Percentiles rank a stretch among this genome's conserved stretches.
These are phyloP conservation scores for Boletus subcaerulescens DNA, from an alignment of 768 basidiomycete genomes.

Conservation along the genomic window DNA sequence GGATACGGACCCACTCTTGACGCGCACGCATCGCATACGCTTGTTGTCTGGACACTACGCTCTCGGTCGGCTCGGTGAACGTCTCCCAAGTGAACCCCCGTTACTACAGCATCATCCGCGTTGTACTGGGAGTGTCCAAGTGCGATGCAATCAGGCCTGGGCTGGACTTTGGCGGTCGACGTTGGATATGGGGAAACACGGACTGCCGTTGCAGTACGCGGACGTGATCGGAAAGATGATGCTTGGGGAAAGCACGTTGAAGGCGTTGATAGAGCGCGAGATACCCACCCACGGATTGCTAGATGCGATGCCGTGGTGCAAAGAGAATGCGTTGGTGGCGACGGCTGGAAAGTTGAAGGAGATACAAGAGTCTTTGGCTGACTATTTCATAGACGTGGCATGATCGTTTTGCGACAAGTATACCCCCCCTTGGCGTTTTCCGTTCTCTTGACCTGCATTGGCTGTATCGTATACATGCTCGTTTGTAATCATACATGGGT, in stretches of 20 bases:
- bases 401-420: slow-evolving; percentile 6
- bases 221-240: slow-evolving; percentile 46
- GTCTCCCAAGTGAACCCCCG: slow-evolving; percentile 42
- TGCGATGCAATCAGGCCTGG: slow-evolving; percentile 46
- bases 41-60: slow-evolving; percentile 53
- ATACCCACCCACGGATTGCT: slow-evolving; percentile 39
- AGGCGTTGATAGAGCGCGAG: slow-evolving; percentile 43
- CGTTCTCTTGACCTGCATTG: neutral
- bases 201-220: slow-evolving; percentile 40
- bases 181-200: slow-evolving; percentile 37
- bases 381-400: slow-evolving; percentile 44
- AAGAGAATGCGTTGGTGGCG: slow-evolving; percentile 41
- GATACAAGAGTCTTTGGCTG: slow-evolving; percentile 44
- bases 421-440: neutral
- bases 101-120: slow-evolving; percentile 39
- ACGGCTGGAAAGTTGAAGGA: slow-evolving; percentile 44
- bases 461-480: slow-evolving; percentile 7
- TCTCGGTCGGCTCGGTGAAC: slow-evolving; percentile 43
- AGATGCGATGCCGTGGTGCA: slow-evolving; percentile 45
- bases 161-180: slow-evolving; percentile 43
- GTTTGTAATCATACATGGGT: slow-evolving; percentile 6
- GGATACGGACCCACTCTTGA: slow-evolving; percentile 45
- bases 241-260: slow-evolving; percentile 47
- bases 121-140: slow-evolving; percentile 38
- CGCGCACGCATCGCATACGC: slow-evolving; percentile 48